phyloP scores from a whole-genome alignment of 2,329 filamentous ascomycete genomes.

The Tolypocladium inflatum region DNA sequence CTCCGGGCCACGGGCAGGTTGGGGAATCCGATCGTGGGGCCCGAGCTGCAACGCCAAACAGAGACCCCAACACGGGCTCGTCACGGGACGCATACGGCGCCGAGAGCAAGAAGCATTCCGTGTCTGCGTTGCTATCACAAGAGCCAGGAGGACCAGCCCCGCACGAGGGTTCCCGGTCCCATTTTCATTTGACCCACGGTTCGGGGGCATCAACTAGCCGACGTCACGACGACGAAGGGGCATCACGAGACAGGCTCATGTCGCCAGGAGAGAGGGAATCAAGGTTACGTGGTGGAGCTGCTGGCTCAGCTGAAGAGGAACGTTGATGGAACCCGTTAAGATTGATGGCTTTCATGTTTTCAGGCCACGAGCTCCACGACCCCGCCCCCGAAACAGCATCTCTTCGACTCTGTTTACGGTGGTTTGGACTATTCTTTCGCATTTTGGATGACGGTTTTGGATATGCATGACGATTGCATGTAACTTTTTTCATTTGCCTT shows the following conservation, averaged over 20 bases:
- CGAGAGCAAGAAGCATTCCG: conserved; percentile 21
- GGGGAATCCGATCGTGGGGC: conserved; percentile 11
- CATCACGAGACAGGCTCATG: conserved; percentile 3
- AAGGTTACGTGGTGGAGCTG: neutral
- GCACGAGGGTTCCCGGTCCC: conserved; percentile 1
- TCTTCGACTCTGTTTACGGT: neutral
- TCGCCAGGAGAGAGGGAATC: conserved; percentile 2
- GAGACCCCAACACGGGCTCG: conserved; percentile 8
- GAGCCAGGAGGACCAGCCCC: conserved; percentile 5
- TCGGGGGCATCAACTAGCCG: neutral
- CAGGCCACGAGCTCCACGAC: neutral
- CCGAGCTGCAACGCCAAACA: conserved; percentile 8
- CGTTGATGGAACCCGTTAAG: neutral
- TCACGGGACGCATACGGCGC: conserved; percentile 16
- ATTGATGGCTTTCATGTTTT: neutral
- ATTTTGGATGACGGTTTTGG: neutral
- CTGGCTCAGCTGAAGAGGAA: neutral
- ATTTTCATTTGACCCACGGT: conserved; percentile 2
- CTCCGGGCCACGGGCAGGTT: conserved; percentile 10
- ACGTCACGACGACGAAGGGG: conserved; percentile 4
- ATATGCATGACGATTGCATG: neutral
- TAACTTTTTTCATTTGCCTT: neutral
- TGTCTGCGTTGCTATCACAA: conserved; percentile 21
- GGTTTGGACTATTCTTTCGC: neutral
- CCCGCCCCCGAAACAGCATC: neutral